Percentiles rank a stretch among this genome's conserved stretches.
Evolutionary conservation across 1,284 basidiomycete species (phyloP).

Genomic region (Cutaneotrichosporon sp.): DNA sequence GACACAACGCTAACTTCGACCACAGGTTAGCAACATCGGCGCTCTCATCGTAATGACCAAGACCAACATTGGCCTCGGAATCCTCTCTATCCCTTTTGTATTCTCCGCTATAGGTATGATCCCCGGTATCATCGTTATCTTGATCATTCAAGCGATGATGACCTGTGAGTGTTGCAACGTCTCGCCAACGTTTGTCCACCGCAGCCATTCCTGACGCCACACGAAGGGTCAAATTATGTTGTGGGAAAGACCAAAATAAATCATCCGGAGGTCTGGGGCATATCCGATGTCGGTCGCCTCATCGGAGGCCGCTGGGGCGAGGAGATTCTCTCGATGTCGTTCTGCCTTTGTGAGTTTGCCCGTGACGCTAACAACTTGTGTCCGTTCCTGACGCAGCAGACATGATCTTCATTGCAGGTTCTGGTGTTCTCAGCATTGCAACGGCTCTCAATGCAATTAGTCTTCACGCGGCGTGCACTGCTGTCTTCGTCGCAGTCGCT

Average conservation of each 20-base stretch:
- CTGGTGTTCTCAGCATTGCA: slow-evolving; percentile 1
- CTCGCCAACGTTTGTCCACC: neutral
- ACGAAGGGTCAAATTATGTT: neutral
- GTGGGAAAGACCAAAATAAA: slow-evolving; percentile 19
- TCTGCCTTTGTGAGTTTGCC: slow-evolving; percentile 3
- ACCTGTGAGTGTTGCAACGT: slow-evolving; percentile 11
- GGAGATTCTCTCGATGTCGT: slow-evolving; percentile 1
- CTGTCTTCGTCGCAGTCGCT: slow-evolving; percentile 29
- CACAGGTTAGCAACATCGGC: slow-evolving; percentile 1
- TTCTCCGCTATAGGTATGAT: slow-evolving; percentile 32
- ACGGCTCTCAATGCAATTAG: slow-evolving; percentile 9
- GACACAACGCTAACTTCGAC: neutral
- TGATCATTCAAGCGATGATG: slow-evolving; percentile 24
- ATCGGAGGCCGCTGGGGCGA: slow-evolving; percentile 17
- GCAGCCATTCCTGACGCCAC: too few species aligned
- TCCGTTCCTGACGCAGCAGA: neutral
- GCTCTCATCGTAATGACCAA: slow-evolving; percentile 11
- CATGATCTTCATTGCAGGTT: slow-evolving; percentile 7
- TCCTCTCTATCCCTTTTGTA: slow-evolving; percentile 34
- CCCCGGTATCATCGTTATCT: slow-evolving; percentile 28
- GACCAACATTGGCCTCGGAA: slow-evolving; percentile 34
- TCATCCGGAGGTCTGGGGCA: slow-evolving; percentile 18
- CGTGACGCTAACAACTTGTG: neutral
- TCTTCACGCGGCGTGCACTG: slow-evolving; percentile 33
- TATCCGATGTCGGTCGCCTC: slow-evolving; percentile 24